Conservation (phyloP, 805 yeast genomes). For the Candida ponderosae region DNA sequence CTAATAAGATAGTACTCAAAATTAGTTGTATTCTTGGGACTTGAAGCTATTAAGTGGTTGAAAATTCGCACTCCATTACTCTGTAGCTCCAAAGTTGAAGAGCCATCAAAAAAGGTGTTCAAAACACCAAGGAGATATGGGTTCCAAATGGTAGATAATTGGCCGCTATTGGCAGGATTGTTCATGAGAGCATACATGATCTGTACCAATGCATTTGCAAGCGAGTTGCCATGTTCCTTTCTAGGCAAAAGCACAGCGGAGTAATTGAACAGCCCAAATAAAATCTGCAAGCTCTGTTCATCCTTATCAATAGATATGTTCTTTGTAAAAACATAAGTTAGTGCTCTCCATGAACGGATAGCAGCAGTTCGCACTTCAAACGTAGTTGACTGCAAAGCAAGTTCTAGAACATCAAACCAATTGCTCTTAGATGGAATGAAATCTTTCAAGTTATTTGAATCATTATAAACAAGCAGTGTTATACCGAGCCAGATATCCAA, state of each 20-base stretch:
- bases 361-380: background rate
- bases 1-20: background rate
- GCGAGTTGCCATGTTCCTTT: background rate
- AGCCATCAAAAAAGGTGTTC: background rate
- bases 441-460: constrained; percentile 2
- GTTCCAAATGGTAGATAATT: background rate
- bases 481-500: constrained; percentile 17
- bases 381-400: background rate
- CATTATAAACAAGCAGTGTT: constrained; percentile 9
- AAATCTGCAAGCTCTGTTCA: background rate
- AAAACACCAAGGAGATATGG: background rate
- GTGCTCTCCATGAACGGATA: background rate
- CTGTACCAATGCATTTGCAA: constrained; percentile 1
- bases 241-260: background rate
- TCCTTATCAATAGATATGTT: background rate
- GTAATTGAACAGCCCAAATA: background rate
- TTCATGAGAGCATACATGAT: constrained; percentile 6
- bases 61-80: background rate
- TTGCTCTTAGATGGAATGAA: background rate
- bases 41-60: background rate
- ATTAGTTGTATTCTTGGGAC: background rate
- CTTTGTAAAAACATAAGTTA: background rate
- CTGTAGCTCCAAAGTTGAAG: background rate
- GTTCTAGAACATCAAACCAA: background rate
- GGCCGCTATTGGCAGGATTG: constrained; percentile 1